Percentiles rank a stretch among this genome's conserved stretches.
Evolutionary conservation across 2,329 filamentous ascomycete genomes (phyloP).

Genomic region (Volutella citrinella): DNA sequence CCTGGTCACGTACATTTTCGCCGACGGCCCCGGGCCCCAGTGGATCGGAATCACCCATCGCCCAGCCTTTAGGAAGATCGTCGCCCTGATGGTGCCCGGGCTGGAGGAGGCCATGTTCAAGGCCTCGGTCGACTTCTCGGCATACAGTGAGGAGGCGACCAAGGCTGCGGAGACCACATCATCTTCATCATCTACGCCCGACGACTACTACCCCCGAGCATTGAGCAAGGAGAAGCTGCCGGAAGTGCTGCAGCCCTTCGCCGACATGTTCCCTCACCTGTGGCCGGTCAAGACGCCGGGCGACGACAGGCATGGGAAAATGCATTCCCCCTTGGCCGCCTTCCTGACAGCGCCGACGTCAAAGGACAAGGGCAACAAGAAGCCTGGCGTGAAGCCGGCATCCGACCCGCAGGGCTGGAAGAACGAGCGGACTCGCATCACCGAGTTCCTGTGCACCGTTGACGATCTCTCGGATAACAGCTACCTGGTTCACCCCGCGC

Average conservation of each 20-base stretch:
- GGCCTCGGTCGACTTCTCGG: conserved; percentile 48
- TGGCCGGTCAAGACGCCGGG: conserved; percentile 90
- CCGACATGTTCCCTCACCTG: conserved; percentile 79
- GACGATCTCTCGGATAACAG: conserved; percentile 80
- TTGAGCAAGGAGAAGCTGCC: conserved; percentile 52
- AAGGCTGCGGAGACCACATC: conserved; percentile 27
- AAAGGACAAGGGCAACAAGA: conserved; percentile 60
- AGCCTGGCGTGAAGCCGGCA: conserved; percentile 56
- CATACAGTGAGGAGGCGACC: conserved; percentile 39
- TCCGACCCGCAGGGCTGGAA: conserved; percentile 65
- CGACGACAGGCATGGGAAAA: conserved; percentile 73
- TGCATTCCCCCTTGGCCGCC: conserved; percentile 83
- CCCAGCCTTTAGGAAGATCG: conserved; percentile 70
- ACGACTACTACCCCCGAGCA: conserved; percentile 57
- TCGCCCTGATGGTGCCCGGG: conserved; percentile 88
- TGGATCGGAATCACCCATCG: conserved; percentile 64
- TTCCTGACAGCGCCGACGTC: conserved; percentile 75
- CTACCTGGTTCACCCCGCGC: conserved; percentile 78
- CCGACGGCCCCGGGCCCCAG: conserved; percentile 61
- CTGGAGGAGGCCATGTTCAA: conserved; percentile 89
- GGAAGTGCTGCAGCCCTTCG: conserved; percentile 60
- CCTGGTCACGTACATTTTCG: conserved; percentile 63
- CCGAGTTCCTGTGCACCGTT: conserved; percentile 68
- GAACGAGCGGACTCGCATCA: conserved; percentile 77
- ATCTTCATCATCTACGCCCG: conserved; percentile 44